Evolutionary conservation across 2,329 filamentous ascomycete species (phyloP), one percentile per base, ranked within the genome.

Genomic region (Colletotrichum incanum): DNA sequence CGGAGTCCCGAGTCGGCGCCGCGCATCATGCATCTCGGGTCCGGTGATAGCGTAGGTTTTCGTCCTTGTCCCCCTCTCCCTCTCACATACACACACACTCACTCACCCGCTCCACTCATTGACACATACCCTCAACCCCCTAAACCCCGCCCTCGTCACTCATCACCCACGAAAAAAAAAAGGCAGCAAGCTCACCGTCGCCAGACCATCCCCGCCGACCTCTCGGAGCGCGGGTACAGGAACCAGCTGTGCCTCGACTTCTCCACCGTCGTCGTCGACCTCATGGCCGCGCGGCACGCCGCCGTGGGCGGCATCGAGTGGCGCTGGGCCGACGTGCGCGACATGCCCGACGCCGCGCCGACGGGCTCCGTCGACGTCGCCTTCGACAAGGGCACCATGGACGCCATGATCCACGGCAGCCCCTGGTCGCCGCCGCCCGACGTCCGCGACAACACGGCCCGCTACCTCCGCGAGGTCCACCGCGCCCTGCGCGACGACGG

Each of bases 221-320:
- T 91, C 5, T 77, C 82, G 6, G 69, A 76, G 7, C 78, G 78
- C 12, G 87, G 88, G 41, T 91, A 90, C 76, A 81, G 73, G 5
- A 81, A 84, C 43, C 88, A 91, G 75, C 78, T 87, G 5, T 90
- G 87, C 74, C 80, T 87, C 58, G 89, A 91, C 78, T 91, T 91
- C 77, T 91, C 89, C 0, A 68, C 82, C 1, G 82, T 86, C 0
- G 86, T 88, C 0, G 85, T 91, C 2, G 79, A 86, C 7, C 76
- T 83, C n/a, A 91, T 91, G 89, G 79, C 78, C 3, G 75, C 79
- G 1, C 81, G 84, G 20, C 84, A 88, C 71, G 76, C 76, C 0
- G 68, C 77, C 5, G 75, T 83, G 5, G 68, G 78, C 5, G 82
- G 81, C 5, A 86, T 89, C n/a, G 78, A 82, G 60, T 91, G 88